phyloP scores from a whole-genome alignment of 495 filamentous ascomycete genomes.

The Aspergillus leporis region DNA sequence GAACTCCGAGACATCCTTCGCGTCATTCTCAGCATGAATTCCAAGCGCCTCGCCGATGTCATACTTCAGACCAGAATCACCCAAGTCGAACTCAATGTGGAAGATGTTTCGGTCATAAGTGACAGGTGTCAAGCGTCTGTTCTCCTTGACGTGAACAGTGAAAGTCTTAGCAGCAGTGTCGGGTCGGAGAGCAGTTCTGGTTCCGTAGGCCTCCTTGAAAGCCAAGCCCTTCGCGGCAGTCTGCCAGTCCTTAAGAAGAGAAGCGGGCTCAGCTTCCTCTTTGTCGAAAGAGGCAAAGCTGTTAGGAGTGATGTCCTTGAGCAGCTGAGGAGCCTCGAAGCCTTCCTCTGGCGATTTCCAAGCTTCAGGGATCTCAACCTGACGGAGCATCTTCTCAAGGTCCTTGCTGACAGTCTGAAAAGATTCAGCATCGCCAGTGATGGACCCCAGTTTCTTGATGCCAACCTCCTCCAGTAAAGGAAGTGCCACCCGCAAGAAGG shows the following conservation, averaged over 20 bases:
- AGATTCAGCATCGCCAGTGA: slow-evolving; percentile 54
- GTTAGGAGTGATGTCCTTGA: slow-evolving; percentile 64
- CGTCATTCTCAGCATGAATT: slow-evolving; percentile 92
- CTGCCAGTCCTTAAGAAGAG: slow-evolving; percentile 72
- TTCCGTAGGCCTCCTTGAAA: slow-evolving; percentile 93
- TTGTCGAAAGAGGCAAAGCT: slow-evolving; percentile 85
- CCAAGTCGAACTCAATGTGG: slow-evolving; percentile 98
- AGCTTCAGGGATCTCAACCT: slow-evolving; percentile 70
- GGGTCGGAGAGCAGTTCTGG: slow-evolving; percentile 71
- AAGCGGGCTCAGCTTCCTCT: slow-evolving; percentile 64
- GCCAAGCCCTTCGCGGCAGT: slow-evolving; percentile 80
- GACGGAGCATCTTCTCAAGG: slow-evolving; percentile 66
- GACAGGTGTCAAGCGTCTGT: slow-evolving; percentile 82
- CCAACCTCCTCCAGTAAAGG: slow-evolving; percentile 53
- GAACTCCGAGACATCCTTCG: slow-evolving; percentile 74
- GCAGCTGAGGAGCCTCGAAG: slow-evolving; percentile 49
- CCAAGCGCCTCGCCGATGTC: slow-evolving; percentile 98
- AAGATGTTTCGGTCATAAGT: slow-evolving; percentile 98
- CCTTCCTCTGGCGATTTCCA: slow-evolving; percentile 73
- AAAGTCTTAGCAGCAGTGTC: slow-evolving; percentile 83
- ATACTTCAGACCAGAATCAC: slow-evolving; percentile 85
- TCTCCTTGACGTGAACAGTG: slow-evolving; percentile 90
- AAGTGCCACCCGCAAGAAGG: slow-evolving; percentile 74
- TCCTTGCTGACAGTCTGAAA: slow-evolving; percentile 64
- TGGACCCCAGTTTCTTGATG: slow-evolving; percentile 56